Conservation (phyloP, 257 asterid species). For the Linaria vulgaris region DNA sequence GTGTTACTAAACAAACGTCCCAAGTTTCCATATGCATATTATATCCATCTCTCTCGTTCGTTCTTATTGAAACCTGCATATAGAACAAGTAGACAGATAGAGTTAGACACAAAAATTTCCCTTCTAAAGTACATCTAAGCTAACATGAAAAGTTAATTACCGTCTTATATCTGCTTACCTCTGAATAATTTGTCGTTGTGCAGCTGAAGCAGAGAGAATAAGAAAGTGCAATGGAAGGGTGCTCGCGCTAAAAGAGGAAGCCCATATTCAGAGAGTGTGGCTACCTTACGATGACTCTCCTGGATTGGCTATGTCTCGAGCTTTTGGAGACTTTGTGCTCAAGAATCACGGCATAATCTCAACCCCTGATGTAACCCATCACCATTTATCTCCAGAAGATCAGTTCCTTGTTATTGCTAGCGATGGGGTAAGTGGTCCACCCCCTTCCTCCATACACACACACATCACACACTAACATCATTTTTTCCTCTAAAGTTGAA, state of each 20-base stretch:
- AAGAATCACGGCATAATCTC: conserved; percentile 68
- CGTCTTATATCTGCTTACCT: neutral
- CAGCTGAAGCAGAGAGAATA: conserved; percentile 86
- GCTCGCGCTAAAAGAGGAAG: conserved; percentile 59
- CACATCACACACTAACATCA: neutral
- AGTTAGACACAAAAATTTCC: neutral
- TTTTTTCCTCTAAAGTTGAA: neutral
- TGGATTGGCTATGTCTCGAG: conserved; percentile 89
- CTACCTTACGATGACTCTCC: conserved; percentile 71
- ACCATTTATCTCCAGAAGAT: conserved; percentile 52
- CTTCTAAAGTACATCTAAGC: too few species aligned
- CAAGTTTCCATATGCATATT: too few species aligned
- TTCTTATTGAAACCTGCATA: neutral
- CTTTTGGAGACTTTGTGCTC: conserved; percentile 75
- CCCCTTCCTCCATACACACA: neutral
- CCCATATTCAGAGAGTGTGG: conserved; percentile 78
- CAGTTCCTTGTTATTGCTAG: conserved; percentile 73
- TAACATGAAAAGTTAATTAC: too few species aligned
- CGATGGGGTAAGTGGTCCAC: conserved; percentile 58
- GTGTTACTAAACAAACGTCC: too few species aligned
- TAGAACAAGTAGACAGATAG: neutral
- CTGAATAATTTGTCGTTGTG: conserved; percentile 8
- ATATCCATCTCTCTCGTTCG: neutral
- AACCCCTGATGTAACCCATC: conserved; percentile 60
- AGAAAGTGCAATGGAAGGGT: conserved; percentile 69